Evolutionary conservation across 768 basidiomycete genomes (phyloP), one percentile per base, ranked within the genome.

Genomic region (Butyriboletus loyo): DNA sequence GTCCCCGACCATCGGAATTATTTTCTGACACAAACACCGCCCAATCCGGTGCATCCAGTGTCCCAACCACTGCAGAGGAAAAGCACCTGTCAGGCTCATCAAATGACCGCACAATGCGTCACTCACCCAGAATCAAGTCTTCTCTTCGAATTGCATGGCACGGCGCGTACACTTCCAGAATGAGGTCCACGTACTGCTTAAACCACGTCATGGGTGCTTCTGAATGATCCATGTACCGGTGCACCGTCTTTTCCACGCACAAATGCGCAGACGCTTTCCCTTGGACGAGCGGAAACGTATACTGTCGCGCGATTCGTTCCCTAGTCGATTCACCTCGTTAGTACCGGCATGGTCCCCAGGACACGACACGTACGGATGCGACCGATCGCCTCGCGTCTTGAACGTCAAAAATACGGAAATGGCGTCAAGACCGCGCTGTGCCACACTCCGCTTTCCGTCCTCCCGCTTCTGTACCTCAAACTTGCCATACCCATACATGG

Each of bases 181-280:
- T 83, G 21, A 72, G 63, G 51, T 87, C 79, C 24, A 83, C 80
- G 58, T 92, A 85, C 5, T 78, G 76, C 51, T 78, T 80, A 68
- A 93, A 86, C 87, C 90, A 93, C 53, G 72, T 77, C 60, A 81
- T 85, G 0, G 89, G 82, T 10, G 82, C 79, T 7, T 82, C 78
- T 41, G 87, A 59, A 36, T 77, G 75, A 49, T 84, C 79, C 55
- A 90, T 75, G 58, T 86, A 89, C 17, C 76, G 77, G 66, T 88
- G 88, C 54, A 83, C 73, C 27, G 84, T 86, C 37, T 82, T 75
- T 63, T 92, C 90, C 2, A 86, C 79, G 55, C 81, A 84, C 52
- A 92, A 61, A 54, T 82, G 77, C 1, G 90, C 87, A 30, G 77
- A 67, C 56, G 84, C 84, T 69, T 85, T 85, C 3, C 86, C 84